A percentile compares a stretch with the other conserved stretches of the same genome.
These are phyloP conservation scores for Kentomonas sorsogonicus DNA, from an alignment of 208 protist genomes.

Conservation along the genomic window DNA sequence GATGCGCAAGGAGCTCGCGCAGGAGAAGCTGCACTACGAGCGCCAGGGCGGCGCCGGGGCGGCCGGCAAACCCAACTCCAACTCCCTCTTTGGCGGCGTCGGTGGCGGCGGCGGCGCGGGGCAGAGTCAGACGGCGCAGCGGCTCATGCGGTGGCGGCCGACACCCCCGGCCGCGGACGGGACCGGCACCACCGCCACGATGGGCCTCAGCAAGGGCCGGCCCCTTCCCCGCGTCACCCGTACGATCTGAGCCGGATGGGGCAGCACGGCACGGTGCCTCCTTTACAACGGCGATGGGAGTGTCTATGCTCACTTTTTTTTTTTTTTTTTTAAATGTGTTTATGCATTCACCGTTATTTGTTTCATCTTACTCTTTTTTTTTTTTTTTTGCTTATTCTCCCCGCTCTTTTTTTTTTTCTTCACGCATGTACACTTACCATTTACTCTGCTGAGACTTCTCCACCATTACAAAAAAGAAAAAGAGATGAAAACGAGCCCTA, in stretches of 20 bases:
- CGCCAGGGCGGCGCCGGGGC: conserved; percentile 18
- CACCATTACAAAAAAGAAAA: too few relatives aligned
- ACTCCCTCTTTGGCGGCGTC: neutral
- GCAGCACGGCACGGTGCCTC: neutral
- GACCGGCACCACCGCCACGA: conserved; percentile 19
- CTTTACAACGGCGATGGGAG: too few relatives aligned
- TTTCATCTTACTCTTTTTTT: conserved; percentile 4
- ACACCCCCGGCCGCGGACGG: conserved; percentile 49
- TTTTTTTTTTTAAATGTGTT: conserved; percentile 12
- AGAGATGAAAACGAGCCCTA: too few relatives aligned
- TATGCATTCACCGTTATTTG: conserved; percentile 6
- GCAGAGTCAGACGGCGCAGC: conserved; percentile 54
- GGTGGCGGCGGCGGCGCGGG: conserved; percentile 19
- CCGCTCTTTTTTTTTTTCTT: conserved; percentile 3
- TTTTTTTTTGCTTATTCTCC: neutral
- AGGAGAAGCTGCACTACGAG: conserved; percentile 42
- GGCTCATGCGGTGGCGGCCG: conserved; percentile 72
- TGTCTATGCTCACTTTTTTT: neutral
- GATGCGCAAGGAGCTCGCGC: conserved; percentile 20
- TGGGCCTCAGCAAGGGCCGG: conserved; percentile 25
- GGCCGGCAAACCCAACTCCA: conserved; percentile 1
- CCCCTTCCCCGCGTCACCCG: conserved; percentile 30
- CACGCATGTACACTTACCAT: neutral
- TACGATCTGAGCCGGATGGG: conserved; percentile 4
- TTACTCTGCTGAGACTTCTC: too few relatives aligned